Evolutionary conservation across 2,329 filamentous ascomycete genomes (phyloP), one percentile per base, ranked within the genome.

Genomic region (Fusarium devonianum): DNA sequence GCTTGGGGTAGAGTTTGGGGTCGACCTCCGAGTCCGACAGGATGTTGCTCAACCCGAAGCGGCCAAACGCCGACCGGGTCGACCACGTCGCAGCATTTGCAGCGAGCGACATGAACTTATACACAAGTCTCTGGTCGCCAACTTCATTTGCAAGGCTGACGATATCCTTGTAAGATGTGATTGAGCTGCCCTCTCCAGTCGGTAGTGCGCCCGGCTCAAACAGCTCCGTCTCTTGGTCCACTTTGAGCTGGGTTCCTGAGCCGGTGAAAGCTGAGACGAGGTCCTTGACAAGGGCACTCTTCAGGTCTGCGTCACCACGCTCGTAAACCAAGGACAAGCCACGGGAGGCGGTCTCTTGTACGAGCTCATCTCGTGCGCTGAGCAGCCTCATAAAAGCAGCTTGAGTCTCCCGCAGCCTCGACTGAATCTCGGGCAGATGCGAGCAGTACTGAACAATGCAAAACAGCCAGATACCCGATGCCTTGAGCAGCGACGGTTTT

Each of bases 111-210:
- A 99, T 99, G 74, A 99, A 97, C 53, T 92, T 91, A 76, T 99
- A 99, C 1, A 97, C 90, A n/a, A 99, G 78, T 62, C 89, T 92
- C 49, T 94, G 93, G 65, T 99, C 93, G 9, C 94, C 94, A 23
- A 97, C 92, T 73, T 99, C 94, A 32, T 93, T 90, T n/a, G 94
- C 94, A 36, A 99, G 78, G 61, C 82, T 94, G 71, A 99, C 89
- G 60, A 99, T 97, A 67, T 99, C 94, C 69, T 96, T 96, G 76
- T 99, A 99, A 0, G 93, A 97, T 0, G 91, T 97, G 45, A 97
- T 84, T 0, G 92, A 92, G 60, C 82, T 90, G 7, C 92, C 92
- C 58, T 96, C 91, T 4, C 92, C 91, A 0, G 92, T 97, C 0
- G 92, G 92, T 10, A 97, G 73, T 3, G 90, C 90, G 5, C 94